phyloP scores from a whole-genome alignment of 2,329 filamentous ascomycete genomes.

The Exophiala bonariae region DNA sequence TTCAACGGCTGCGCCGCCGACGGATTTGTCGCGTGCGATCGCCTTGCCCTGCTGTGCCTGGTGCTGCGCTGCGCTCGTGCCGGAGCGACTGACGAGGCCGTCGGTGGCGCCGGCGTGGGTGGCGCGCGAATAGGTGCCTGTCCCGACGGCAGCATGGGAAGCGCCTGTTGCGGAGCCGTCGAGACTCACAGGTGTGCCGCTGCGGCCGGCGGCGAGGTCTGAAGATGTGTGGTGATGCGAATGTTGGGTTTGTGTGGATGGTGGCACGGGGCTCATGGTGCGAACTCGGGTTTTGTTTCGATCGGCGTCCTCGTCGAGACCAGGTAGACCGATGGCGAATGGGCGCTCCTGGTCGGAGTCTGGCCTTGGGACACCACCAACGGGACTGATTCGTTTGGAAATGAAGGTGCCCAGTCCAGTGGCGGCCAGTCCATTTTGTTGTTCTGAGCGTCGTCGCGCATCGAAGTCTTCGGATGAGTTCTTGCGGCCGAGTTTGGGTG shows the following conservation, averaged over 20 bases:
- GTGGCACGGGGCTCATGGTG: background rate
- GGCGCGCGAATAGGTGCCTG: slow-evolving; percentile 1
- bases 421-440: slow-evolving; percentile 27
- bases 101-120: background rate
- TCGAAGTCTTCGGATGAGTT: slow-evolving; percentile 28
- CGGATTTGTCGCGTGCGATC: slow-evolving; percentile 31
- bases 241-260: background rate
- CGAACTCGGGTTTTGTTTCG: background rate
- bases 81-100: slow-evolving; percentile 1
- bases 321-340: slow-evolving; percentile 37
- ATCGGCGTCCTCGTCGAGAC: slow-evolving; percentile 19
- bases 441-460: slow-evolving; percentile 6
- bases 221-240: background rate
- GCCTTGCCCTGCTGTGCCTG: slow-evolving; percentile 6
- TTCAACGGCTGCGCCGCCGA: slow-evolving; percentile 24
- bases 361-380: slow-evolving; percentile 31
- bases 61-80: background rate
- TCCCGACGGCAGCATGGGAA: background rate
- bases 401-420: slow-evolving; percentile 35
- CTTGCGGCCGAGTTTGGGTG: slow-evolving; percentile 33
- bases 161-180: background rate
- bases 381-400: slow-evolving; percentile 29
- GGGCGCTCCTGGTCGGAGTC: slow-evolving; percentile 38
- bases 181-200: slow-evolving; percentile 15
- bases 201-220: background rate